phyloP scores from a whole-genome alignment of 78 protist genomes.

The Mastigamoeba balamuthi region DNA sequence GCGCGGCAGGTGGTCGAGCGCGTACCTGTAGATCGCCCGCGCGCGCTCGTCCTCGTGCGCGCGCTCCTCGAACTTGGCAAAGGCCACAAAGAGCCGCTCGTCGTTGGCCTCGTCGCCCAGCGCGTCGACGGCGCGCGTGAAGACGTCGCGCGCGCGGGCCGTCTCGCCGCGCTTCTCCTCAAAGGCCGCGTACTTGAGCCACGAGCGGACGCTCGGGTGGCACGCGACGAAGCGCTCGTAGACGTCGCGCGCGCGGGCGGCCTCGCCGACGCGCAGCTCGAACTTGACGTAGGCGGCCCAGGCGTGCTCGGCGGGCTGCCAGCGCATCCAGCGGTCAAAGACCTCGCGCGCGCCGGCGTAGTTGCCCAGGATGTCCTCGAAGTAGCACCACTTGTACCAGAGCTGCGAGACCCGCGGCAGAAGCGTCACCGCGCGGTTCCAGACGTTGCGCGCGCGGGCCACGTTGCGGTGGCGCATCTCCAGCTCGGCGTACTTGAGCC shows the following conservation, averaged over 20 bases:
- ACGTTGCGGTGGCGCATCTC: slow-evolving; percentile 82
- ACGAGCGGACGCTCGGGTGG: slow-evolving; percentile 54
- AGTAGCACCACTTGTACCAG: slow-evolving; percentile 85
- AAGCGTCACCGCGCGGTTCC: slow-evolving; percentile 86
- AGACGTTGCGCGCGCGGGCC: slow-evolving; percentile 93
- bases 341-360: slow-evolving; percentile 70
- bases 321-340: slow-evolving; percentile 95
- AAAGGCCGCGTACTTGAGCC: slow-evolving; percentile 80
- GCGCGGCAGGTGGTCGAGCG: slow-evolving; percentile 71
- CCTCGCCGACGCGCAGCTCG: slow-evolving; percentile 65
- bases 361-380: slow-evolving; percentile 96
- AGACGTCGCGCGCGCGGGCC: slow-evolving; percentile 15
- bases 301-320: slow-evolving; percentile 71
- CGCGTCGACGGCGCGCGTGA: slow-evolving; percentile 24
- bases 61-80: slow-evolving; percentile 84
- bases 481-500: slow-evolving; percentile 94
- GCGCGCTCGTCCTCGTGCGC: slow-evolving; percentile 76
- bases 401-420: slow-evolving; percentile 85
- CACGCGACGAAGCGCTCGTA: slow-evolving; percentile 29
- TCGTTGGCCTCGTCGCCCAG: slow-evolving; percentile 50
- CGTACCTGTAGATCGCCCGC: slow-evolving; percentile 80
- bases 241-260: slow-evolving; percentile 56
- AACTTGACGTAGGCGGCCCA: slow-evolving; percentile 81
- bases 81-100: slow-evolving; percentile 69
- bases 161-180: slow-evolving; percentile 59